Conservation (phyloP, 108 stramenopile genomes). For the Cylindrotheca fusiformis region DNA sequence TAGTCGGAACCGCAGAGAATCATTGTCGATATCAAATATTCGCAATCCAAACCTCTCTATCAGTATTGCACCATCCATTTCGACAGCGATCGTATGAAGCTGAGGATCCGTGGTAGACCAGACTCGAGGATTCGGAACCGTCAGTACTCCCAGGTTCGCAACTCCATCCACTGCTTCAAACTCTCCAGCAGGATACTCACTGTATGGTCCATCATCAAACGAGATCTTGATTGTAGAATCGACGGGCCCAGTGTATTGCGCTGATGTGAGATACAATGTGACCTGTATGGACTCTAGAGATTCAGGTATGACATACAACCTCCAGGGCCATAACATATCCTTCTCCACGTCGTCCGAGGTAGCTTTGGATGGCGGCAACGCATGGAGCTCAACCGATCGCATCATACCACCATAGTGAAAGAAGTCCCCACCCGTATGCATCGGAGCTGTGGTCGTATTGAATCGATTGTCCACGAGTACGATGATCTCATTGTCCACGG, state of each 20-base stretch:
- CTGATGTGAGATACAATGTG: conserved; percentile 2
- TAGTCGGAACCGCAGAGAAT: conserved; percentile 2
- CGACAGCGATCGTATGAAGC: conserved; percentile 4
- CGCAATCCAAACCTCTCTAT: conserved; percentile 19
- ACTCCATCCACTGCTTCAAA: conserved; percentile 6
- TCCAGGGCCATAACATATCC: conserved; percentile 2
- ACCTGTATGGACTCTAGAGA: conserved; percentile 4
- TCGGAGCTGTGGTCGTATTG: conserved; percentile 27
- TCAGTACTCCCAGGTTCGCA: not conserved
- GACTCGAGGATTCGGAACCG: conserved; percentile 11
- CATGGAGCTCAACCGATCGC: conserved; percentile 18
- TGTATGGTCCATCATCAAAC: not conserved
- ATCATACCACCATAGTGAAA: conserved; percentile 25
- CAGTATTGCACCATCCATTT: conserved; percentile 4
- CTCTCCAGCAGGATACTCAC: not conserved
- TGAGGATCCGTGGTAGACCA: conserved; percentile 11
- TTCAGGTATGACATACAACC: conserved; percentile 1
- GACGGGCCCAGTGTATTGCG: conserved; percentile 1
- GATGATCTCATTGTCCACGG: conserved; percentile 9
- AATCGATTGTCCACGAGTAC: conserved; percentile 27
- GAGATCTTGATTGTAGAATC: not conserved
- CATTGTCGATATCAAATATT: not conserved
- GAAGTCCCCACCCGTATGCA: conserved; percentile 31
- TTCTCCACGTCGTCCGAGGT: not conserved
- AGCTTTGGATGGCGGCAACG: not conserved